These are phyloP conservation scores for Sindora glabra DNA, from an alignment of 306 rosid genomes.

Conservation along the genomic window DNA sequence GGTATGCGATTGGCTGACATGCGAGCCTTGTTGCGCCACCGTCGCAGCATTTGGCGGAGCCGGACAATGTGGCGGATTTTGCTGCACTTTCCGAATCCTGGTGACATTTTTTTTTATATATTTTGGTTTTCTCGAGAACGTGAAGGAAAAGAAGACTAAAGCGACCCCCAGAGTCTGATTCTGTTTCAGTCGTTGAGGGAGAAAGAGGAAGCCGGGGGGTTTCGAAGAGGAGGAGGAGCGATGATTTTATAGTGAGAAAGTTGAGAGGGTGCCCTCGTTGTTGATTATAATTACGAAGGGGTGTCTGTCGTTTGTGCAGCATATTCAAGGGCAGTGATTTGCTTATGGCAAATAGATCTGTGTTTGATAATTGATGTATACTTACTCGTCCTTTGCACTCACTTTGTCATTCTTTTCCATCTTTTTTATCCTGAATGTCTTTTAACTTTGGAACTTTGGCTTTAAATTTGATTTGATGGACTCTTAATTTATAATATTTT, in stretches of 20 bases:
- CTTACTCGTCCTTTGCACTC: background rate
- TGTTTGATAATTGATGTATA: background rate
- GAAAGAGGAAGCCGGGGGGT: background rate
- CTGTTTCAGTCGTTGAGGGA: background rate
- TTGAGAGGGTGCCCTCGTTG: constrained; percentile 9
- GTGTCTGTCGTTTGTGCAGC: background rate
- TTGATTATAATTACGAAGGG: constrained; percentile 34
- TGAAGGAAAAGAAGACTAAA: no score
- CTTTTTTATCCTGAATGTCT: no score
- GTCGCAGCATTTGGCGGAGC: constrained; percentile 74
- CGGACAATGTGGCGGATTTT: constrained; percentile 89
- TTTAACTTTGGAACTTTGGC: no score
- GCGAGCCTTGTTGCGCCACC: constrained; percentile 88
- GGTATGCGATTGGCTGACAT: constrained; percentile 56
- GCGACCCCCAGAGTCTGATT: no score
- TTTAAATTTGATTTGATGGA: no score
- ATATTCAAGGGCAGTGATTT: constrained; percentile 7
- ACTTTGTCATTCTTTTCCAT: no score
- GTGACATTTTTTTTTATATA: constrained; percentile 52
- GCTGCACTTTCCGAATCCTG: constrained; percentile 67
- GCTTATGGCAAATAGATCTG: background rate
- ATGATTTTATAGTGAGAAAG: constrained; percentile 11
- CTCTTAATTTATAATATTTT: no score
- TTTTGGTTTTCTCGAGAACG: no score
- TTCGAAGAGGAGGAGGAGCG: background rate